Base-by-base conservation (phyloP, 2,329 filamentous ascomycete species). In the Elsinoe arachidis region DNA sequence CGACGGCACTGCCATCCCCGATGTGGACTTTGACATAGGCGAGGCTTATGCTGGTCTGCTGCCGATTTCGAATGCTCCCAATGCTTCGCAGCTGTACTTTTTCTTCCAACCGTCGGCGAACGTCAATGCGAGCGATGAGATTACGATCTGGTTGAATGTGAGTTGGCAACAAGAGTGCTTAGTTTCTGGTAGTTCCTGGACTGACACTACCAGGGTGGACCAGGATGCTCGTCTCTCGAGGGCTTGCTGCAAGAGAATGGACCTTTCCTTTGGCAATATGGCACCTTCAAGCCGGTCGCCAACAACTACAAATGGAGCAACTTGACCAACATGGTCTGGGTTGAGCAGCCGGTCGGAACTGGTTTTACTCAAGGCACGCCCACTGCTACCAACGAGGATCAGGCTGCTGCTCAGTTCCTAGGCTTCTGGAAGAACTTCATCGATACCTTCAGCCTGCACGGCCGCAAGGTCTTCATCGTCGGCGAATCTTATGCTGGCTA, bases 401-500 rank as follows among this genome's bases (percentile, higher is more conserved):
- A 78, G 39, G 70, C 77, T 34, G 75, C 68, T 9, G 61, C 67
- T 38, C 69, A 80, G 30, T 79, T 80, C 60, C 69, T 73, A 2
- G 74, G 75, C 2, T 80, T 78, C 65, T 78, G 71, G 70, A 76
- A 78, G 68, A 79, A 80, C 61, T 83, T 82, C 62, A 68, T 80
- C 39, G 72, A 79, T 34, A 74, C 74, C 5, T 83, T 83, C 63
- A 73, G 74, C n/a, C 59, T 64, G 19, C 76, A 86, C n/a, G 73
- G 74, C 35, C 73, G 73, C 59, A 80, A 80, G 63, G 78, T 90
- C 9, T 92, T 86, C 69, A 80, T 93, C 58, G 79, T 86, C 0
- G 88, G 87, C 5, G 87, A 88, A 69, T 85, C 80, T 0, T 90
- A 87, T 63, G 86, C 81, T 0, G 60, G 57, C 17, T 47, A 58